Conservation (phyloP, 1,284 basidiomycete genomes). For the Leucoagaricus sp. region DNA sequence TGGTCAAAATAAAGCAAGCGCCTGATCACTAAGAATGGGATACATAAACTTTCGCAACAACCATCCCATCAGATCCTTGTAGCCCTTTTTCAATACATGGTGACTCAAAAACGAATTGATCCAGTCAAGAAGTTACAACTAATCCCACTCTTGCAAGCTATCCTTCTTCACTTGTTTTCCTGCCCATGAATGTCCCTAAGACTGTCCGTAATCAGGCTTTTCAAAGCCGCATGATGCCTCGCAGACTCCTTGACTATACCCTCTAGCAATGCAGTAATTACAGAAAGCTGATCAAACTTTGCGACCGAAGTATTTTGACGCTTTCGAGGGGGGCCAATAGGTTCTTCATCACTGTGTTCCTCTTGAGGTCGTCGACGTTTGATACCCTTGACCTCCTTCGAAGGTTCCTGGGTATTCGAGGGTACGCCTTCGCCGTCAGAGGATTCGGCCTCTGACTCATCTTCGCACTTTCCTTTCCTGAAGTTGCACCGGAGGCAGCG, state of each 20-base stretch:
- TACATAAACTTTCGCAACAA: too few species aligned
- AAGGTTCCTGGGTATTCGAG: not conserved
- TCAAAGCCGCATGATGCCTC: not conserved
- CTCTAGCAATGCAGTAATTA: not conserved
- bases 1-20: too few species aligned
- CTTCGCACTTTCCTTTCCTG: not conserved
- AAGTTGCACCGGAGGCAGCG: not conserved
- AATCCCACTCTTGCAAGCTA: too few species aligned
- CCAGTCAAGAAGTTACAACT: too few species aligned
- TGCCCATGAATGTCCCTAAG: not conserved
- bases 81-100: too few species aligned
- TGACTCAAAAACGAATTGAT: too few species aligned
- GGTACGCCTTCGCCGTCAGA: not conserved
- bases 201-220: not conserved
- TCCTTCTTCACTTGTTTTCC: not conserved
- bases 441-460: not conserved
- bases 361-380: not conserved
- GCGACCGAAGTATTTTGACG: not conserved
- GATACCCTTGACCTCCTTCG: not conserved
- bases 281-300: not conserved
- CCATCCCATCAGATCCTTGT: too few species aligned
- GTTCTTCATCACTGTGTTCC: not conserved
- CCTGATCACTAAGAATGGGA: too few species aligned
- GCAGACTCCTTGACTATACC: not conserved
- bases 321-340: not conserved